A percentile compares a stretch with the other conserved stretches of the same genome.
phyloP scores from a whole-genome alignment of 495 filamentous ascomycete genomes.

The Pseudevernia furfuracea region DNA sequence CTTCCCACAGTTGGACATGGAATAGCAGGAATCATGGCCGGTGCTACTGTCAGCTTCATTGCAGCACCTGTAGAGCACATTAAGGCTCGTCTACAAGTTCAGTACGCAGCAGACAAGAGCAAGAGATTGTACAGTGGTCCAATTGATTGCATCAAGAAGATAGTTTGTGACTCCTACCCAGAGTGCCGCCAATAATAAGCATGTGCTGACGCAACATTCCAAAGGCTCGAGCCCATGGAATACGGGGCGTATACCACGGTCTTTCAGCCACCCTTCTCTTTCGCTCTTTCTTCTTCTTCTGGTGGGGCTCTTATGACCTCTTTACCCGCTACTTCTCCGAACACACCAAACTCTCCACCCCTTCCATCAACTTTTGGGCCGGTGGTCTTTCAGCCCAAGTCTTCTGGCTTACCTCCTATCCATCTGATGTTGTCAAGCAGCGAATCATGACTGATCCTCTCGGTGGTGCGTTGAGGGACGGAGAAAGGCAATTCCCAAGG shows the following conservation, averaged over 20 bases:
- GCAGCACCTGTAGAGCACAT: constrained; percentile 85
- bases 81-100: constrained; percentile 88
- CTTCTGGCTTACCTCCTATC: constrained; percentile 90
- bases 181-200: not conserved
- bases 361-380: constrained; percentile 92
- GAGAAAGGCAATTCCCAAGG: constrained; percentile 56
- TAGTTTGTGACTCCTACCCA: constrained; percentile 39
- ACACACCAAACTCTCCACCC: constrained; percentile 63
- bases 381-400: constrained; percentile 85
- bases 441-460: constrained; percentile 93
- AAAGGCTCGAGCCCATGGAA: constrained; percentile 56
- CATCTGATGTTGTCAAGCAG: constrained; percentile 92
- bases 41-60: constrained; percentile 83
- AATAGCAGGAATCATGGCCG: constrained; percentile 78
- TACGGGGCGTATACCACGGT: constrained; percentile 76
- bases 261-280: constrained; percentile 79
- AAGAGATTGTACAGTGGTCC: constrained; percentile 77
- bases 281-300: constrained; percentile 90
- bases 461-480: constrained; percentile 60
- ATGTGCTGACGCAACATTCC: not conserved
- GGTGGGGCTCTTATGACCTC: constrained; percentile 91
- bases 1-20: constrained; percentile 76
- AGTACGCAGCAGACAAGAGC: constrained; percentile 70
- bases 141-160: constrained; percentile 68
- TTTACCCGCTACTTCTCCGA: constrained; percentile 59